Evolutionary conservation across 306 rosid species (phyloP), one percentile per base, ranked within the genome.

Genomic region (Chamaecrista fasciculata): DNA sequence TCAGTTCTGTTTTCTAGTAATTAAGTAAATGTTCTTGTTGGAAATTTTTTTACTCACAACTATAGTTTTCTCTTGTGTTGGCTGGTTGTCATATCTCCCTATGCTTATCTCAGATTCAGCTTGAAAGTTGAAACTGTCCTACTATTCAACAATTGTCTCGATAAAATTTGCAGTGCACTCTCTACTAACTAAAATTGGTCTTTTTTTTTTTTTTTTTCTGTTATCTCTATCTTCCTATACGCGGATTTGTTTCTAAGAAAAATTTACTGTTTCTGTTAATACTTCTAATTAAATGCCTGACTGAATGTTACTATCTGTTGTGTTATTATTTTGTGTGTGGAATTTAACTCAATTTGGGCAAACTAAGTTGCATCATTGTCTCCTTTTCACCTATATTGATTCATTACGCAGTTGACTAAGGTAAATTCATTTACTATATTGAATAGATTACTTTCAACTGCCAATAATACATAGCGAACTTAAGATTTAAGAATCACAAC

Each of bases 361-460:
- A 76, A 69, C 40, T 16, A 31, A 0, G 51, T 18, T 51, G 18
- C 57, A n/a, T 42, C 42, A 20, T 23, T 10, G n/a, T 61, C 34
- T 42, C 16, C 48, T 34, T 16, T 53, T 51, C 48, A 70, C 58
- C 70, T 42, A 23, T 48, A 74, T 19, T 16, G 42, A 25, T 69
- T 51, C 48, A 61, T 51, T 42, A 34, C 37, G 53, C 15, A 37
- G 19, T 0, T 53, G 72, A 2, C 2, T 9, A 59, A 48, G 26
- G 21, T 16, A 11, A 23, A 11, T 6, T 29, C 16, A 15, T 59
- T 11, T 25, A 8, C 29, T 36, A 48, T 4, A 39, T 47, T 26
- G 33, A 49, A 61, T 31, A 7, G 33, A 24, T 62, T 42, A 6
- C 14, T 62, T 62, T 20, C 28, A 21, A 28, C 11, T 24, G 37